phyloP scores from a whole-genome alignment of 805 yeast species.

The Vanderwaltozyma verrucispora region DNA sequence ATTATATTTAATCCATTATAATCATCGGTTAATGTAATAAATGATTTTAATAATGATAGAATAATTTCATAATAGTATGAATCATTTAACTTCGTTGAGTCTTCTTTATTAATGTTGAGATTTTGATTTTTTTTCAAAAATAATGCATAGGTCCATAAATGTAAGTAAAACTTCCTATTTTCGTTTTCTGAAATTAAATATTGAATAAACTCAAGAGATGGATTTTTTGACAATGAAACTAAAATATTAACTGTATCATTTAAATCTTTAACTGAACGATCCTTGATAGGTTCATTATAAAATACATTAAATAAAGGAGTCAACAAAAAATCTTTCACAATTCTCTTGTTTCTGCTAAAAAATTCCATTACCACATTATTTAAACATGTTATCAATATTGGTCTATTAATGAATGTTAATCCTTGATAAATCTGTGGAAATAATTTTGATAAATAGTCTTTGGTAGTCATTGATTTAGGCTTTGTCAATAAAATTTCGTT shows the following conservation, averaged over 20 bases:
- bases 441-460: slow-evolving; percentile 45
- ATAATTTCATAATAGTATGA: slow-evolving; percentile 25
- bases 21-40: slow-evolving; percentile 23
- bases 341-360: slow-evolving; percentile 38
- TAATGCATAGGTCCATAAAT: slow-evolving; percentile 31
- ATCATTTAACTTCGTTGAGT: slow-evolving; percentile 3
- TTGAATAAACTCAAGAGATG: slow-evolving; percentile 28
- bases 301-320: slow-evolving; percentile 37
- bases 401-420: slow-evolving; percentile 49
- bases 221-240: slow-evolving; percentile 47
- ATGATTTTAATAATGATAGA: slow-evolving; percentile 26
- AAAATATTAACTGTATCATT: slow-evolving; percentile 57
- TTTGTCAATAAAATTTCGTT: slow-evolving; percentile 53
- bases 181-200: slow-evolving; percentile 18
- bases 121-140: slow-evolving; percentile 27
- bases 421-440: slow-evolving; percentile 55
- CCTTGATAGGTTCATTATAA: slow-evolving; percentile 20
- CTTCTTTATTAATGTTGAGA: slow-evolving; percentile 9
- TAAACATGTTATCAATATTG: slow-evolving; percentile 46
- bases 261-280: slow-evolving; percentile 38
- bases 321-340: slow-evolving; percentile 51
- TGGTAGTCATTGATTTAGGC: slow-evolving; percentile 41
- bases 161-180: slow-evolving; percentile 16
- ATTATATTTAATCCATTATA: slow-evolving; percentile 19
- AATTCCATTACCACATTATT: slow-evolving; percentile 44